Evolutionary conservation across 1,284 basidiomycete genomes (phyloP), one percentile per base, ranked within the genome.

Genomic region (Bjerkandera adusta): DNA sequence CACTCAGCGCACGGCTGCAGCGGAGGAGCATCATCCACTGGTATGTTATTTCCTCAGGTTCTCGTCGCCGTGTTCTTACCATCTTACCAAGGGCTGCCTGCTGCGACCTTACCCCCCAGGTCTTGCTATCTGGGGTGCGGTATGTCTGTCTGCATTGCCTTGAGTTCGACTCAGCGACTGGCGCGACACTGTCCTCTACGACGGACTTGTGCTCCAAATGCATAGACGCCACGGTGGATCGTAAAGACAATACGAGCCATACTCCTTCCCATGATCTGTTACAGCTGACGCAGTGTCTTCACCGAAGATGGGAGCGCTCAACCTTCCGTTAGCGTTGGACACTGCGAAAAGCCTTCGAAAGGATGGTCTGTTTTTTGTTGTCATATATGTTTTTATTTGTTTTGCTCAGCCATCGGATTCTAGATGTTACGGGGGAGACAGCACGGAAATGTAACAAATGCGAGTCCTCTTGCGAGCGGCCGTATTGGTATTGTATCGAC

Each of bases 91-190:
- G 41, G 30, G 21, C 21, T 24, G 4, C 15, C 12, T 24, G 8
- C 32, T 43, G 41, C n/a, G 41, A 43, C 32, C 12, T n/a, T n/a
- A n/a, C n/a, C n/a, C n/a, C 18, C 12, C 21, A 32, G 10, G 41
- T 20, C 27, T 8, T 25, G 20, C 20, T 22, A 21, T 13, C 32
- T 33, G n/a, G 33, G 7, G 4, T 12, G 11, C 16, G 41, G 3
- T 34, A 25, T 34, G 10, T 25, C 3, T 43, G 41, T 15, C 30
- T 43, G 1, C 20, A 43, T 20, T 43, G 41, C 22, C 29, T 43
- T 8, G 8, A 5, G 4, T 13, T 34, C 20, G 41, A 43, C 12
- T 22, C 29, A 5, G 41, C 33, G 20, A 43, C 29, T 6, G 41
- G 41, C n/a, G n/a, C n/a, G 10, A 16, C n/a, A 11, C 12, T 6